A percentile compares a stretch with the other conserved stretches of the same genome.
These are phyloP conservation scores for Globisporangium spinosum DNA, from an alignment of 352 stramenopile species.

Conservation along the genomic window DNA sequence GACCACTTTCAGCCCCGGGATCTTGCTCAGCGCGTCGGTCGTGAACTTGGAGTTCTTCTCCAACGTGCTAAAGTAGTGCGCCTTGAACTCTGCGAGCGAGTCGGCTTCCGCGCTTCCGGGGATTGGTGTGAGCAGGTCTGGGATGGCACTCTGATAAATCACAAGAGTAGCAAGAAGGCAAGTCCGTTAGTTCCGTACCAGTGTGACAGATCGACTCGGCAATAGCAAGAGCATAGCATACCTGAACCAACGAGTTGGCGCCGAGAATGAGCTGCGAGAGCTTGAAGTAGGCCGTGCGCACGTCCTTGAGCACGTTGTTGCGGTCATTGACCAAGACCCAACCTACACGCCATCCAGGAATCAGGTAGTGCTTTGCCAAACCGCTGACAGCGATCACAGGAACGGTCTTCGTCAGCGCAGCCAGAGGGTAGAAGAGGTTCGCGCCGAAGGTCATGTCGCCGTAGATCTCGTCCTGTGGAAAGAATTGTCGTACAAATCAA, in stretches of 20 bases:
- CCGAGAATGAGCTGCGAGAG: constrained; percentile 93
- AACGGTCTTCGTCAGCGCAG: constrained; percentile 71
- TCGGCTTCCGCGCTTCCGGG: constrained; percentile 54
- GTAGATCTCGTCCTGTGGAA: constrained; percentile 72
- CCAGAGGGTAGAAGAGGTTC: constrained; percentile 82
- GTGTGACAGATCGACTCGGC: neutral
- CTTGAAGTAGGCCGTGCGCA: constrained; percentile 88
- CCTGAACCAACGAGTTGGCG: constrained; percentile 80
- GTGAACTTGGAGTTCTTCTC: constrained; percentile 88
- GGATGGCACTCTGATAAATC: constrained; percentile 66
- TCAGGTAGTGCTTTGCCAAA: constrained; percentile 95
- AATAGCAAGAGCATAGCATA: neutral
- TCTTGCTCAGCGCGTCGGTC: constrained; percentile 59
- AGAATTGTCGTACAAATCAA: neutral
- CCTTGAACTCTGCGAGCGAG: constrained; percentile 78
- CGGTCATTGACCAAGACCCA: constrained; percentile 95
- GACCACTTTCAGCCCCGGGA: constrained; percentile 84
- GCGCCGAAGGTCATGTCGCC: constrained; percentile 78
- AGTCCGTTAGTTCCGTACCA: neutral
- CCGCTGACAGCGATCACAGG: constrained; percentile 78
- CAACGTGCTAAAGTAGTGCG: constrained; percentile 74
- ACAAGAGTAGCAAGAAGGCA: neutral
- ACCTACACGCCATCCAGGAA: constrained; percentile 94
- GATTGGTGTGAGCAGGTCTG: constrained; percentile 71
- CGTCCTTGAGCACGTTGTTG: constrained; percentile 64